Conservation (phyloP, 495 filamentous ascomycete species). For the Podospora pseudocomata region DNA sequence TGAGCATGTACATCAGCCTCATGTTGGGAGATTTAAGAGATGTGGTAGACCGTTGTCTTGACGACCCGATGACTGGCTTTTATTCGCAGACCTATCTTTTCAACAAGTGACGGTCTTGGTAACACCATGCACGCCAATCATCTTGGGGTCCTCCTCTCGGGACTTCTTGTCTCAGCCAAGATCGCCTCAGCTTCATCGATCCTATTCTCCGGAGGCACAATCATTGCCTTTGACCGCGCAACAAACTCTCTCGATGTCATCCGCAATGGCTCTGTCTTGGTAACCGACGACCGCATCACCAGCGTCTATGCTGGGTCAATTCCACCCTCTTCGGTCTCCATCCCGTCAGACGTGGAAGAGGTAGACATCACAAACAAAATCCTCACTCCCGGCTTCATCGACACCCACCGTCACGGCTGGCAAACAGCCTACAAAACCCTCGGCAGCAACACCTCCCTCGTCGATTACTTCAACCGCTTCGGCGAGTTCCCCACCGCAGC, state of each 20-base stretch:
- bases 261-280: constrained; percentile 38
- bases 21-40: too few relatives aligned
- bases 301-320: constrained; percentile 22
- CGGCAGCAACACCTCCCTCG: constrained; percentile 32
- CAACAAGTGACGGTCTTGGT: too few relatives aligned
- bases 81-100: too few relatives aligned
- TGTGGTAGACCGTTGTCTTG: too few relatives aligned
- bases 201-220: constrained; percentile 41
- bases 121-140: too few relatives aligned
- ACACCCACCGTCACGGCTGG: constrained; percentile 53
- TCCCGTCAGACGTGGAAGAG: constrained; percentile 27
- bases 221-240: constrained; percentile 39
- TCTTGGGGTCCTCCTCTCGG: too few relatives aligned
- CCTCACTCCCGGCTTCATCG: constrained; percentile 50
- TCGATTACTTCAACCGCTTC: constrained; percentile 32
- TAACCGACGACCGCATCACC: constrained; percentile 40
- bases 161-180: too few relatives aligned
- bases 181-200: constrained; percentile 22
- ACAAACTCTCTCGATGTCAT: constrained; percentile 37
- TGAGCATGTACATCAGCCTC: too few relatives aligned
- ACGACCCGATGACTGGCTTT: too few relatives aligned
- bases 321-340: neutral
- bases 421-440: constrained; percentile 46
- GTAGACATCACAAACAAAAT: constrained; percentile 48
- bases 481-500: constrained; percentile 20